Evolutionary conservation across 768 basidiomycete genomes (phyloP).

Genomic region (Leucocoprinus birnbaumii): DNA sequence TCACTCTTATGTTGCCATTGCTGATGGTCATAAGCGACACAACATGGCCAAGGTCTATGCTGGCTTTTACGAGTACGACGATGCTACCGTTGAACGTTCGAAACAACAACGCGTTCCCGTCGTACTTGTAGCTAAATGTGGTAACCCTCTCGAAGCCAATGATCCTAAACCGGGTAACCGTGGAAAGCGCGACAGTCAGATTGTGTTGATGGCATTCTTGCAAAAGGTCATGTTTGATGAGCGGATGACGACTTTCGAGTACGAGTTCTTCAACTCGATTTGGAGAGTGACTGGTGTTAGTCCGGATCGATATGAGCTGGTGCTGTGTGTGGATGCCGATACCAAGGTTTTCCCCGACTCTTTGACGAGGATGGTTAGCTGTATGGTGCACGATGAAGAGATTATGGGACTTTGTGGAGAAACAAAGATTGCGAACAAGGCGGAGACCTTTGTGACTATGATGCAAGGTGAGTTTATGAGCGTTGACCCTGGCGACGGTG

Average conservation of each 20-base stretch:
- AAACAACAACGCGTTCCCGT: constrained; percentile 98
- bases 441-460: constrained; percentile 98
- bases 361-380: constrained; percentile 91
- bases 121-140: constrained; percentile 92
- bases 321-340: constrained; percentile 95
- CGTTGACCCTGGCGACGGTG: constrained; percentile 13
- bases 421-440: constrained; percentile 99
- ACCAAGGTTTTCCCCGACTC: constrained; percentile 99
- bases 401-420: constrained; percentile 99
- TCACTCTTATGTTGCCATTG: constrained; percentile 97
- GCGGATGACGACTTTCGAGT: constrained; percentile 99
- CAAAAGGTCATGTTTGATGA: constrained; percentile 99
- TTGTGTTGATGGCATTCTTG: constrained; percentile 95
- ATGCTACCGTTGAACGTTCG: constrained; percentile 80
- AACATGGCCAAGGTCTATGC: constrained; percentile 99
- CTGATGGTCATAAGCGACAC: constrained; percentile 99
- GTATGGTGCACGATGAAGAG: constrained; percentile 95
- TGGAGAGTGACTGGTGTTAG: constrained; percentile 95
- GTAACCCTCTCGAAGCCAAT: constrained; percentile 85
- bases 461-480: constrained; percentile 79
- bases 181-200: constrained; percentile 98
- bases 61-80: constrained; percentile 95
- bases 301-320: constrained; percentile 93
- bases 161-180: constrained; percentile 97
- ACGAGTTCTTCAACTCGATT: constrained; percentile 98